phyloP scores from a whole-genome alignment of 352 stramenopile species.

The Hyaloperonospora brassicae region DNA sequence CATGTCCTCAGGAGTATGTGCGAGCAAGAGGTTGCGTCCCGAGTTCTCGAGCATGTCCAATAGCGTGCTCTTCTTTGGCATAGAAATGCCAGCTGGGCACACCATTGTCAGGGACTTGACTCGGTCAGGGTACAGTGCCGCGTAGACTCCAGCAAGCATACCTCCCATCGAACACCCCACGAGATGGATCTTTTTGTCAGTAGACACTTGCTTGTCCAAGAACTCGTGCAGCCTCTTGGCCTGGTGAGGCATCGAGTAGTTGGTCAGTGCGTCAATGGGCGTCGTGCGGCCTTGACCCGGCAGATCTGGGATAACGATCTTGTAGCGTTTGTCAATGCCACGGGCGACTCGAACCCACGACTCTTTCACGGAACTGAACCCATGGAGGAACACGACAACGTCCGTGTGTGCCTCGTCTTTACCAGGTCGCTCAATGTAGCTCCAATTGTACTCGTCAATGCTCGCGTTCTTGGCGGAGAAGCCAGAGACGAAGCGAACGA shows the following conservation, averaged over 20 bases:
- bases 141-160: constrained; percentile 60
- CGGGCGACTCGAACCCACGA: constrained; percentile 48
- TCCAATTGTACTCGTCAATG: constrained; percentile 56
- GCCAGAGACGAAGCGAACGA: constrained; percentile 41
- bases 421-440: constrained; percentile 53
- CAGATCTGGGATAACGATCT: constrained; percentile 54
- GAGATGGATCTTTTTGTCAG: constrained; percentile 51
- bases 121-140: constrained; percentile 40
- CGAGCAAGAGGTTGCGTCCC: constrained; percentile 55
- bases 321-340: constrained; percentile 39
- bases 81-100: constrained; percentile 56
- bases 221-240: constrained; percentile 47
- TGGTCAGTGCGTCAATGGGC: constrained; percentile 30
- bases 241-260: constrained; percentile 45
- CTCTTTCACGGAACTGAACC: constrained; percentile 61
- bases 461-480: constrained; percentile 35
- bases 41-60: constrained; percentile 49
- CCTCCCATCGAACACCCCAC: constrained; percentile 68
- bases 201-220: constrained; percentile 34
- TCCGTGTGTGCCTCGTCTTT: constrained; percentile 30
- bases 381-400: constrained; percentile 56
- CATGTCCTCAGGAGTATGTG: constrained; percentile 48
- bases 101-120: constrained; percentile 60
- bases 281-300: constrained; percentile 53
- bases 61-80: constrained; percentile 53